These are phyloP conservation scores for Venturia nashicola DNA, from an alignment of 2,329 filamentous ascomycete species.

Conservation along the genomic window DNA sequence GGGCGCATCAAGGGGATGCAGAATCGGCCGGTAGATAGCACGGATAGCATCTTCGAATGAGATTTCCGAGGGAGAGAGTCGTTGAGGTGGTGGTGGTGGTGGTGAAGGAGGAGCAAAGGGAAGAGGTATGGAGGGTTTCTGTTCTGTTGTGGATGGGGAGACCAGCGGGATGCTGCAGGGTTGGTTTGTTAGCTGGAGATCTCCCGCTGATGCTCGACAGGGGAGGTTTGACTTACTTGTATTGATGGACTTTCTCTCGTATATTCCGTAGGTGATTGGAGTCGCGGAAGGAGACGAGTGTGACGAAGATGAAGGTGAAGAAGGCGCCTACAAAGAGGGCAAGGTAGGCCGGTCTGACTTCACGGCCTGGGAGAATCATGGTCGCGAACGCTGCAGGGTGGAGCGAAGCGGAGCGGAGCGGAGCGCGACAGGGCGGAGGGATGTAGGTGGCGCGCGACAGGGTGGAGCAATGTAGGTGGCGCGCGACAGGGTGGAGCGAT, in stretches of 20 bases:
- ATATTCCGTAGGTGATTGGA: background rate
- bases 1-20: background rate
- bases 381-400: background rate
- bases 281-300: background rate
- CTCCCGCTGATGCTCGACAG: background rate
- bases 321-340: background rate
- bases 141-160: background rate
- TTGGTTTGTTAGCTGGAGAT: background rate
- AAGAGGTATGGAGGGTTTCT: background rate
- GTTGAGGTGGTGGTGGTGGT: background rate
- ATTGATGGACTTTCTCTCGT: background rate
- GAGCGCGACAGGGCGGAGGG: too few species aligned
- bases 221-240: background rate
- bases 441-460: too few species aligned
- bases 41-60: slow-evolving; percentile 5
- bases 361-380: background rate
- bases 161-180: background rate
- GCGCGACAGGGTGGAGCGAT: too few species aligned
- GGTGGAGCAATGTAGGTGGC: too few species aligned
- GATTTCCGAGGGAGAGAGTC: background rate
- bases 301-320: slow-evolving; percentile 1
- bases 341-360: background rate
- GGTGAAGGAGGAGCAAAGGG: background rate
- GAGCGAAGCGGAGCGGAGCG: too few species aligned
- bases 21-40: slow-evolving; percentile 5